Evolutionary conservation across 2,329 filamentous ascomycete genomes (phyloP), one percentile per base, ranked within the genome.

Genomic region (Cladosporium oxysporum): DNA sequence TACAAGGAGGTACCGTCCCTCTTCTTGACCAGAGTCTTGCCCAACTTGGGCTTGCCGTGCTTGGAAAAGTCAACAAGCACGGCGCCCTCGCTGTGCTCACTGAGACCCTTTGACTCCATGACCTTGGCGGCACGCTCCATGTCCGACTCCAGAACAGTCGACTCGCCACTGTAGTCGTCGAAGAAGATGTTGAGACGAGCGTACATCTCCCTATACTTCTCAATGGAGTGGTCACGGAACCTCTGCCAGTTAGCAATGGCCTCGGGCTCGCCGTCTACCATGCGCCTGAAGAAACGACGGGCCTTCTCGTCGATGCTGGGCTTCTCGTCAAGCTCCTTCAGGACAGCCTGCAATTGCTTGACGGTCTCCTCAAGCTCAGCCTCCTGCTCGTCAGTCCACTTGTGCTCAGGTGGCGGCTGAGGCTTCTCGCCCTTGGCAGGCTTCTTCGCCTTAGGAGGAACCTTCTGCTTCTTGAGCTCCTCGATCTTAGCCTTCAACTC

Each of bases 251-350:
- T 82, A 26, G 82, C 82, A 52, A 89, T 79, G 5, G 87, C 87
- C 44, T 84, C 81, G 37, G 81, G 75, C 69, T 89, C 84, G 33
- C 86, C 85, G 59, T 89, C 86, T 65, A 87, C 85, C 87, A 90
- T 89, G 70, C 84, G 85, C 81, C 88, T 89, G 81, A 90, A 90
- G 76, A 88, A 89, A 60, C 84, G 83, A 74, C 90, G 88, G 61
- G 91, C 91, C 79, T 91, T 88, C 80, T 93, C 90, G 72, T 93
- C 90, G 18, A 90, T 80, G 68, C 86, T 85, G 11, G 84, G 82
- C 67, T 83, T 83, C 33, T 82, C 78, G 1, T 83, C 78, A 60
- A 81, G 78, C 65, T 80, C 78, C 52, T 85, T 76, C 68, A 83
- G 76, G 26, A 81, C 74, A 72, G 84, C 80, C 59, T 83, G 77